Evolutionary conservation across 495 filamentous ascomycete genomes (phyloP).

Genomic region (Penicillium taxi): DNA sequence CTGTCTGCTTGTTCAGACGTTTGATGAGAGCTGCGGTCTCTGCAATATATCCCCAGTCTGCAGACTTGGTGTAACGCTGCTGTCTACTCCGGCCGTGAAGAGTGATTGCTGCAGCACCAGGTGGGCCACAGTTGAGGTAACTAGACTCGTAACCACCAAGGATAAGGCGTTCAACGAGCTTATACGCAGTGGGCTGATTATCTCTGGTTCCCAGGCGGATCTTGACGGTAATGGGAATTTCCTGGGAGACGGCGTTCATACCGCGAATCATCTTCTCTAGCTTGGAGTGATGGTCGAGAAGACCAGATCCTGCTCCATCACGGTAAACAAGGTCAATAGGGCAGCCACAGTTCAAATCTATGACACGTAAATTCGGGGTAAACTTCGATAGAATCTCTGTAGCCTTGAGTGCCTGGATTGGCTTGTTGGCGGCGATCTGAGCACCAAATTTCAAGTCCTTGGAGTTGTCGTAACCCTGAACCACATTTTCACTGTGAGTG

Average conservation of each 20-base stretch:
- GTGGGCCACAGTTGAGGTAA: constrained; percentile 52
- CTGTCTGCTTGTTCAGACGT: constrained; percentile 56
- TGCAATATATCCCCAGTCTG: constrained; percentile 90
- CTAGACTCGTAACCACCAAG: constrained; percentile 63
- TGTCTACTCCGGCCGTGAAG: constrained; percentile 89
- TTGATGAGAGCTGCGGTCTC: constrained; percentile 81
- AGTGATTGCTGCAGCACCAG: constrained; percentile 85
- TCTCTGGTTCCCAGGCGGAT: constrained; percentile 88
- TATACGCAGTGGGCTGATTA: constrained; percentile 66
- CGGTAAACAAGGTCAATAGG: constrained; percentile 89
- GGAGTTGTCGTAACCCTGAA: constrained; percentile 68
- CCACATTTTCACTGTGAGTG: constrained; percentile 39
- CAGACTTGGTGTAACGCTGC: constrained; percentile 82
- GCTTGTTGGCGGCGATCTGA: constrained; percentile 84
- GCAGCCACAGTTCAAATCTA: constrained; percentile 95
- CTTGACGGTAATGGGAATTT: constrained; percentile 86
- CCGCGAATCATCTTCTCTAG: constrained; percentile 86
- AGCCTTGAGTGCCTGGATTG: constrained; percentile 77
- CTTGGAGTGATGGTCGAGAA: constrained; percentile 75
- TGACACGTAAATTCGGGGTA: constrained; percentile 72
- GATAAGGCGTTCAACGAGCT: constrained; percentile 72
- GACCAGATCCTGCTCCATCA: constrained; percentile 84
- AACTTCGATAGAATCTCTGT: constrained; percentile 70
- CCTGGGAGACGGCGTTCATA: constrained; percentile 85
- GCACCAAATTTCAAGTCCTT: constrained; percentile 82